Percentiles rank a stretch among this genome's conserved stretches.
Conservation (phyloP, 1,284 basidiomycete genomes). For the Microbotryum violaceum region DNA sequence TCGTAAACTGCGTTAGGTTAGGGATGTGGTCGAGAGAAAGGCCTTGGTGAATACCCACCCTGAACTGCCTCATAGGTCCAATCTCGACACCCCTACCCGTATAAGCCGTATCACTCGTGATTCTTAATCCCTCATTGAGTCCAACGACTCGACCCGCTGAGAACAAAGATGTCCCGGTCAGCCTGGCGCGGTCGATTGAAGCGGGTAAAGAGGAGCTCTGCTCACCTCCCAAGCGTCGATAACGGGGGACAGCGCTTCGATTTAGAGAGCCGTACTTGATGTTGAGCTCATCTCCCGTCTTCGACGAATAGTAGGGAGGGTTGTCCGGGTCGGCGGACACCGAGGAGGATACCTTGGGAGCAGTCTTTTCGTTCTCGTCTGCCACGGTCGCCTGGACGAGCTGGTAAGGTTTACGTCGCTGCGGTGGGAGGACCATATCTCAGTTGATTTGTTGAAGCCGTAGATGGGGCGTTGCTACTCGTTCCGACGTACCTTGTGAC, state of each 20-base stretch:
- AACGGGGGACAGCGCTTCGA: slow-evolving; percentile 59
- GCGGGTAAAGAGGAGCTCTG: neutral
- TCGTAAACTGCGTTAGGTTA: neutral
- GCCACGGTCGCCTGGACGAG: slow-evolving; percentile 7
- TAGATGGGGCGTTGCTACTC: neutral
- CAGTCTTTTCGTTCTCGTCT: neutral
- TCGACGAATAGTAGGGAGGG: slow-evolving; percentile 55
- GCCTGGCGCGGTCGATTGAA: neutral
- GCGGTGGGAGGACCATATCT: neutral
- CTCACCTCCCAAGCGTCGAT: slow-evolving; percentile 41
- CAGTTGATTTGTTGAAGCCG: neutral
- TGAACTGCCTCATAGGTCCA: slow-evolving; percentile 41
- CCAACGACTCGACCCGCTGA: slow-evolving; percentile 37
- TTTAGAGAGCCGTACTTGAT: slow-evolving; percentile 61
- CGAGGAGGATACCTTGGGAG: neutral
- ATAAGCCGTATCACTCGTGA: slow-evolving; percentile 37
- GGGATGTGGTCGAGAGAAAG: neutral
- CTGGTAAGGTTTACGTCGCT: slow-evolving; percentile 13
- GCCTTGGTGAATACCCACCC: slow-evolving; percentile 41
- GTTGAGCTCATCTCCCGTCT: slow-evolving; percentile 60
- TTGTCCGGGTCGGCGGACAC: slow-evolving; percentile 2
- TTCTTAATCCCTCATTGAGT: slow-evolving; percentile 34
- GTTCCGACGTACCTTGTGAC: neutral
- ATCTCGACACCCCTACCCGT: slow-evolving; percentile 56
- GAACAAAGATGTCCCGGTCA: neutral